Percentiles rank a stretch among this genome's conserved stretches.
phyloP scores from a whole-genome alignment of 1,284 basidiomycete genomes.

The Apiotrichum veenhuisii region DNA sequence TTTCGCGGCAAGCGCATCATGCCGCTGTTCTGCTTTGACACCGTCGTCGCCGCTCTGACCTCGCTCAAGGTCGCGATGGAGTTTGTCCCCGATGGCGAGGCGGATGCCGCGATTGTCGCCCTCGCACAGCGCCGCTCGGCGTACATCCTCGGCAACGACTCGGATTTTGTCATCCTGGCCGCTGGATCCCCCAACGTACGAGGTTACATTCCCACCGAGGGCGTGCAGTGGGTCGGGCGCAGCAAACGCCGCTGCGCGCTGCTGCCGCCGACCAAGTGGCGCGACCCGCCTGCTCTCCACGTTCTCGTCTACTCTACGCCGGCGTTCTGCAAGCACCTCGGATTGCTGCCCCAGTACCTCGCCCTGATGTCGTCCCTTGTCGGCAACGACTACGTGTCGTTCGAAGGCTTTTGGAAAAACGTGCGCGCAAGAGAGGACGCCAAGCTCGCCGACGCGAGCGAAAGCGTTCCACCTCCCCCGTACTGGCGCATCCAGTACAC shows the following conservation, averaged over 20 bases:
- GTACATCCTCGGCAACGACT: conserved; percentile 73
- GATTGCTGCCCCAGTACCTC: conserved; percentile 65
- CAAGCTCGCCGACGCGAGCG: background rate
- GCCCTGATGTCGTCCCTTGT: conserved; percentile 76
- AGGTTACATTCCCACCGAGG: conserved; percentile 74
- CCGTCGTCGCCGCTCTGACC: conserved; percentile 61
- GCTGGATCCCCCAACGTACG: conserved; percentile 54
- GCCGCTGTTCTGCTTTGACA: conserved; percentile 65
- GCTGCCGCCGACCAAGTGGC: conserved; percentile 57
- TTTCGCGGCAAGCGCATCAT: conserved; percentile 61
- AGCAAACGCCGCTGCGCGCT: conserved; percentile 52
- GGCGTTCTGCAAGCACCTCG: conserved; percentile 61
- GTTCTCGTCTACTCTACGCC: conserved; percentile 63
- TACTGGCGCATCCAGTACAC: background rate
- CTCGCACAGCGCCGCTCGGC: conserved; percentile 69
- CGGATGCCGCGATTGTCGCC: conserved; percentile 77
- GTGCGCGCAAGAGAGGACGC: background rate
- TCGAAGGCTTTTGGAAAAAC: background rate
- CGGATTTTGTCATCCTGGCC: conserved; percentile 74
- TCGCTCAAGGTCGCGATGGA: conserved; percentile 47
- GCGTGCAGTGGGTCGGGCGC: conserved; percentile 63
- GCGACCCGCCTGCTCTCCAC: conserved; percentile 37
- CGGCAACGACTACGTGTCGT: conserved; percentile 70
- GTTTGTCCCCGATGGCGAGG: conserved; percentile 73
- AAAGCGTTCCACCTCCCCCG: too few relatives aligned